These are phyloP conservation scores for Trichoderma asperellum DNA, from an alignment of 2,329 filamentous ascomycete genomes.

Conservation along the genomic window DNA sequence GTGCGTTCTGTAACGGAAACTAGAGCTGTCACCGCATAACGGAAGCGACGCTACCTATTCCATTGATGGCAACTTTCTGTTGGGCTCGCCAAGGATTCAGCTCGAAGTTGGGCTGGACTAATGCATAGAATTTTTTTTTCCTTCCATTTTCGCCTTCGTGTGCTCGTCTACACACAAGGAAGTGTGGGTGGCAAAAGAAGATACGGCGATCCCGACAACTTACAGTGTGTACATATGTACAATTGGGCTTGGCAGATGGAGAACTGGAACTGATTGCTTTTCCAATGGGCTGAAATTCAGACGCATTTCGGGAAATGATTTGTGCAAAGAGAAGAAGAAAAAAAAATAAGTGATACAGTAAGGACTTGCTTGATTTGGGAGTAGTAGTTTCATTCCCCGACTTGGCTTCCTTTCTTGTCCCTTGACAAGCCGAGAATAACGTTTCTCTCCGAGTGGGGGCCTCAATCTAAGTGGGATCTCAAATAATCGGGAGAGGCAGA, in stretches of 20 bases:
- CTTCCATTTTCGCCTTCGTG: neutral
- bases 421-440: neutral
- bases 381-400: neutral
- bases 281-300: neutral
- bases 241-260: neutral
- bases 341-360: neutral
- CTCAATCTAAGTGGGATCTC: neutral
- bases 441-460: constrained; percentile 2
- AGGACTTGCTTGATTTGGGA: neutral
- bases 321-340: neutral
- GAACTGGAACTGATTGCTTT: neutral
- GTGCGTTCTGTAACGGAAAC: neutral
- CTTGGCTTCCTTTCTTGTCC: neutral
- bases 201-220: constrained; percentile 3
- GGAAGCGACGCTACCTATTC: neutral
- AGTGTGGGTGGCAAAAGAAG: neutral
- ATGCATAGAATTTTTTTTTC: neutral
- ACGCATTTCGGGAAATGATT: neutral
- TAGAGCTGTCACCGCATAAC: neutral
- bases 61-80: neutral
- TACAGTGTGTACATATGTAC: too few relatives aligned
- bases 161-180: neutral
- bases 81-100: neutral
- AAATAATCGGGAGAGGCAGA: constrained; percentile 5
- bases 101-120: neutral